These are phyloP conservation scores for Zygosaccharomyces rouxii DNA, from an alignment of 805 yeast genomes.

Conservation along the genomic window DNA sequence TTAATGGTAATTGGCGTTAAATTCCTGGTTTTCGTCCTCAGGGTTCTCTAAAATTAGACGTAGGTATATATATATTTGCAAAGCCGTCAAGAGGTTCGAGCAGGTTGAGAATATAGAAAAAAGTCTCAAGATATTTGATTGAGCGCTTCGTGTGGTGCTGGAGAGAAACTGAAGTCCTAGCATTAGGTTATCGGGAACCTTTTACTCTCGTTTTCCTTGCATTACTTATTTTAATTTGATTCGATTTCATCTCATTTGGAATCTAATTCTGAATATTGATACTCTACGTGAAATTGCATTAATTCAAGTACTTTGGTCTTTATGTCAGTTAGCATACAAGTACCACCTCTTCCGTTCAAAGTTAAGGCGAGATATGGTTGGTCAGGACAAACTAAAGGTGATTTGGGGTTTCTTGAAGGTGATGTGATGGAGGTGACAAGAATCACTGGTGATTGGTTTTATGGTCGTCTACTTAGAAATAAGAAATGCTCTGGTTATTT, in stretches of 20 bases:
- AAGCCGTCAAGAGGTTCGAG: not conserved
- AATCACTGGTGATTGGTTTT: constrained; percentile 92
- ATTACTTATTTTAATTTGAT: not conserved
- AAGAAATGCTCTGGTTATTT: constrained; percentile 73
- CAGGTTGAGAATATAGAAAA: not conserved
- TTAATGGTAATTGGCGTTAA: not conserved
- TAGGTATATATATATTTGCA: not conserved
- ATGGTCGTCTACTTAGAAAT: constrained; percentile 74
- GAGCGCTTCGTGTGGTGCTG: not conserved
- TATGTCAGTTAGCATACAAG: constrained; percentile 15
- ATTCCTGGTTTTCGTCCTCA: not conserved
- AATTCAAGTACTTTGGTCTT: not conserved
- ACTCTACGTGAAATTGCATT: not conserved
- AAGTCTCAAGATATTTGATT: not conserved
- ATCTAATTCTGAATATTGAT: not conserved
- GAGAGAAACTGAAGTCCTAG: not conserved
- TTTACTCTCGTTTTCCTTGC: not conserved
- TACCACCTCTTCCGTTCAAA: constrained; percentile 58
- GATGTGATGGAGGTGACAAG: constrained; percentile 82
- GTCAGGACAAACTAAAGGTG: constrained; percentile 89
- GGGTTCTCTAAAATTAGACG: not conserved
- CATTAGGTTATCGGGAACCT: not conserved
- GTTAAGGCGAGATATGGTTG: constrained; percentile 85
- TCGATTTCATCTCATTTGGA: not conserved
- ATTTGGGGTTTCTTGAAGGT: constrained; percentile 90